Base-by-base conservation (phyloP, 768 basidiomycete genomes). In the Amanita rimosa region DNA sequence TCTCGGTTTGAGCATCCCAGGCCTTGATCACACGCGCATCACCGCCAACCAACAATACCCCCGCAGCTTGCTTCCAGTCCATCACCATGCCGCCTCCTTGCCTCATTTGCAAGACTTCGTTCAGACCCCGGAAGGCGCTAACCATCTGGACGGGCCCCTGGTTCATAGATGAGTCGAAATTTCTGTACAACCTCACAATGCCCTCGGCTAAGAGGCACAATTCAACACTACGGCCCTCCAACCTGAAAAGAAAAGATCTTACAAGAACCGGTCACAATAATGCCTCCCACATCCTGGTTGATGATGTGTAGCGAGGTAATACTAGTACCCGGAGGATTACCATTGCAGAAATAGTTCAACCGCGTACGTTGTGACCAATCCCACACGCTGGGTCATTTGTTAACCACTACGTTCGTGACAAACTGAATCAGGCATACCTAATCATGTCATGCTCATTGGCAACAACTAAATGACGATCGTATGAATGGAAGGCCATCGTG, bases 1-100 rank as follows among this genome's bases (percentile, higher is more conserved):
- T 79, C 62, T 98, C 96, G 2, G 86, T 85, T 54, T 89, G 83
- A 7, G 93, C 95, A 61, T 99, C 94, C 96, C 96, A 99, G 3
- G 93, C 74, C 51, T 91, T 76, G 52, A 99, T 85, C 34, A 83
- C 80, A 50, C 81, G 79, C 33, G 90, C 85, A 65, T 98, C 95
- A 1, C 95, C 96, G 8, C 89, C 89, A 22, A 91, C 81, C n/a
- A 97, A 70, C 29, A 98, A 66, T 22, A 79, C 81, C 0, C 94
- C 96, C 21, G 81, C 75, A 2, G 76, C 73, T 65, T 97, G 95
- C 58, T 87, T 90, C 96, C 96, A 99, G 52, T 95, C 91, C 52
- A 86, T 78, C 24, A 98, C 74, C 44, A 97, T 68, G 0, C 96
- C 96, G 37, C 75, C 76, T 29, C 91, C 88, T 53, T 85, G 81